A percentile compares a stretch with the other conserved stretches of the same genome.
Conservation (phyloP, 148 eudicot species). For the Camellia lanceoleosa region DNA sequence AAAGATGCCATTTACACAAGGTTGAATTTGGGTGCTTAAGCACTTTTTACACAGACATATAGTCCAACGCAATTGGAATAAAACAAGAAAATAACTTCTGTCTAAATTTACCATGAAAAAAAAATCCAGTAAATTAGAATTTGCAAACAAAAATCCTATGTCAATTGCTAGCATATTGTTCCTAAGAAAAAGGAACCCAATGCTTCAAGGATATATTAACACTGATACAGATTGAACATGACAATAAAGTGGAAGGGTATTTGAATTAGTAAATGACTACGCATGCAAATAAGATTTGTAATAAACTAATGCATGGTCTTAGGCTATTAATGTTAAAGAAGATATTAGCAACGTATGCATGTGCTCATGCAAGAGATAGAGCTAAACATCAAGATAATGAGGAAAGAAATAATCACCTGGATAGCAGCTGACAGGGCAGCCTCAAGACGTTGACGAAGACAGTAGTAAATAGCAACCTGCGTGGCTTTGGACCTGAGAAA, state of each 20-base stretch:
- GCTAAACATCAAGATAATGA: conserved; percentile 4
- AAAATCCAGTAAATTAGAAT: neutral
- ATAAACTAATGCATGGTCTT: neutral
- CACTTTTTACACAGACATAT: neutral
- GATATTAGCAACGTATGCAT: neutral
- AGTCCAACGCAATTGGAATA: no score
- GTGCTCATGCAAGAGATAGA: neutral
- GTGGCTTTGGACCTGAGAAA: conserved; percentile 66
- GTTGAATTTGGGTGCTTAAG: neutral
- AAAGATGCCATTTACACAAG: neutral
- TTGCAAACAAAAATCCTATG: neutral
- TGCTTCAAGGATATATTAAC: neutral
- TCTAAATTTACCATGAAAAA: neutral
- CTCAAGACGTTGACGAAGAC: conserved; percentile 82
- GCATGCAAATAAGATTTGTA: neutral
- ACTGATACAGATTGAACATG: neutral
- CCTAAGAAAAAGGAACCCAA: neutral
- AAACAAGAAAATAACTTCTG: neutral
- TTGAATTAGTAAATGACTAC: neutral
- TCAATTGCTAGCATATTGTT: neutral
- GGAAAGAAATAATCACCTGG: conserved; percentile 51
- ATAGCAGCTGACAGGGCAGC: conserved; percentile 51
- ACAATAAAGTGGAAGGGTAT: neutral
- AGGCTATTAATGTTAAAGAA: neutral
- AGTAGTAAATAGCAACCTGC: conserved; percentile 76